Evolutionary conservation across 2,329 filamentous ascomycete genomes (phyloP), one percentile per base, ranked within the genome.

Genomic region (Diaporthe citriasiana): DNA sequence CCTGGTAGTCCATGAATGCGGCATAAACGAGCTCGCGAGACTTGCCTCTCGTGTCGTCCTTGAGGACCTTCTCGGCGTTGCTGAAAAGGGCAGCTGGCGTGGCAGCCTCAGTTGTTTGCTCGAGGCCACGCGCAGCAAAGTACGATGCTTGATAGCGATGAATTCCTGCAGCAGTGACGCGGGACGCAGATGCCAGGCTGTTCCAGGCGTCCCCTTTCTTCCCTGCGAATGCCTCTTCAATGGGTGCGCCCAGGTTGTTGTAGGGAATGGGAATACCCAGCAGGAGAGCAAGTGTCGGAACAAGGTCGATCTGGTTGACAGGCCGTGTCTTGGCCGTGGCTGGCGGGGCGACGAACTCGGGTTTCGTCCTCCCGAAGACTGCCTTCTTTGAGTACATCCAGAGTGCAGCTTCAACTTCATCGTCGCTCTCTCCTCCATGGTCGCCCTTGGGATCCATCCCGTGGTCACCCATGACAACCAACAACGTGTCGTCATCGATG

Each of bases 391-490:
- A 97, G 82, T 98, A 99, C 95, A 99, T 97, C 96, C 97, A 99
- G 60, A 99, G 83, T 2, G 97, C 95, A 72, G 97, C 95, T 82
- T 99, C 92, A 9, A 99, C 91, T 82, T 99, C 97, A 77, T 98
- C 95, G 78, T 98, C 94, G 42, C 96, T 98, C 85, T 99, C 97
- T 71, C 97, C 97, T n/a, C 97, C 97, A 80, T 99, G 97, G 78
- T 99, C 97, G 25, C 97, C 97, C 85, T 99, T 98, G 75, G 90
- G 87, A 82, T 99, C 97, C 97, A 99, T 99, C 15, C 97, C 97
- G 81, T 99, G 97, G 81, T 99, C 97, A n/a, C 97, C 97, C 95
- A 99, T 97, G 19, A 99, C 94, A 27, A 99, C 91, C 47, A 99
- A 86, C 30, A 99, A 86, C 0, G 97, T 99, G 72, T 94, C 86